Base-by-base conservation (phyloP, 1,139 yeast species). In the Pichia inconspicua region DNA sequence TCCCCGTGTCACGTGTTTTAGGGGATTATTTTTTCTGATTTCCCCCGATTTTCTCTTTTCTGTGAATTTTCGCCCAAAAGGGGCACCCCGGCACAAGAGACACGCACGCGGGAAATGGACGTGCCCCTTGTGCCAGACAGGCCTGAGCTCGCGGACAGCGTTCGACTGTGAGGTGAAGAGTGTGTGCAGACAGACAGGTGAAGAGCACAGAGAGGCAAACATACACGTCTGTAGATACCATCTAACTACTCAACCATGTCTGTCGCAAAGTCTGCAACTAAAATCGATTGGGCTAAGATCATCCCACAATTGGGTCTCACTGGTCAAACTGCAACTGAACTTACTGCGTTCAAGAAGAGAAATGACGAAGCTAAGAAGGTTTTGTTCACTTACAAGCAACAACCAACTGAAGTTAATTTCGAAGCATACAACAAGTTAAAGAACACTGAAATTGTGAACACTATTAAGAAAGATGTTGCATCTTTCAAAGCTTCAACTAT, bases 321-420 rank as follows among this genome's bases (percentile, higher is more conserved):
- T 54, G 98, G 98, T 54, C 73, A 84, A 66, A 92, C 98, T 56
- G 95, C 96, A 54, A 68, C 87, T 50, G 80, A 95, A 42, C 77
- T 92, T 67, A 79, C 92, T 51, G 79, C 95, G 41, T 92, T 92
- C 84, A 92, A 90, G 76, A 92, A 94, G 85, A 86, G 99, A 79
- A 84, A 88, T 71, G 97, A 92, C 64, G 98, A 92, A 68, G 97
- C 98, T 61, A 84, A 89, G 75, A 84, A 88, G 73, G 78, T 78
- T 65, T 73, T 85, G 62, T 71, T 75, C 60, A 82, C 81, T 55
- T 77, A 90, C 62, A 74, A 80, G 65, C 73, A 77, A 60, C 92
- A 86, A 71, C 71, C 88, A 55, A 76, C 87, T 53, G 75, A 74
- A 41, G 88, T 92, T 55, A 96, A 92, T 71, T 92, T 90, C 59